phyloP scores from a whole-genome alignment of 1,284 basidiomycete species.

The Ceratobasidium sp. region DNA sequence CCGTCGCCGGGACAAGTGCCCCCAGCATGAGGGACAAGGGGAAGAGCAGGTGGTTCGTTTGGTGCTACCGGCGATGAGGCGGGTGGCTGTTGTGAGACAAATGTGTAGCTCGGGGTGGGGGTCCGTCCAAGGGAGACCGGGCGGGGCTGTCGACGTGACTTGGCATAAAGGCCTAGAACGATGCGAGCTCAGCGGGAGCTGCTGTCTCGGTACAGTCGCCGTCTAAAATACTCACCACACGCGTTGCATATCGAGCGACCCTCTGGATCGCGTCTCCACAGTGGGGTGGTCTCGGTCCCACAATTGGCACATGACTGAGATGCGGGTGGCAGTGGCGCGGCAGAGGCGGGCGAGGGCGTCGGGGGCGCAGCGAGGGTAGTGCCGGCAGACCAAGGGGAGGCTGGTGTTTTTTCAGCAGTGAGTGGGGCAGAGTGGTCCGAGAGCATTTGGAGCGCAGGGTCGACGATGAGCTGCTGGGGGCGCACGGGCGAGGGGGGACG shows the following conservation, averaged over 20 bases:
- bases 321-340: slow-evolving; percentile 3
- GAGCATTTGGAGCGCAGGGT: slow-evolving; percentile 46
- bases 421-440: slow-evolving; percentile 17
- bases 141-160: slow-evolving; percentile 72
- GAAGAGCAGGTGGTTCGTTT: slow-evolving; percentile 44
- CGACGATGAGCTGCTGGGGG: slow-evolving; percentile 41
- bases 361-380: slow-evolving; percentile 28
- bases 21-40: slow-evolving; percentile 55
- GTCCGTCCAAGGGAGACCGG: slow-evolving; percentile 64
- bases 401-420: slow-evolving; percentile 34
- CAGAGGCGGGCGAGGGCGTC: slow-evolving; percentile 19
- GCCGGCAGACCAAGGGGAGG: slow-evolving; percentile 41
- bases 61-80: slow-evolving; percentile 43
- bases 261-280: slow-evolving; percentile 84
- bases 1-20: slow-evolving; percentile 96
- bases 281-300: slow-evolving; percentile 78
- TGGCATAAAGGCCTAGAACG: slow-evolving; percentile 73
- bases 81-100: slow-evolving; percentile 55
- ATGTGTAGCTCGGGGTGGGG: slow-evolving; percentile 57
- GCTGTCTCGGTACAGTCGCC: slow-evolving; percentile 48
- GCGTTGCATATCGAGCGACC: slow-evolving; percentile 88
- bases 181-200: slow-evolving; percentile 34
- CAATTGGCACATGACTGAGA: slow-evolving; percentile 57
- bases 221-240: slow-evolving; percentile 74
- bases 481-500: slow-evolving; percentile 24